phyloP scores from a whole-genome alignment of 2,329 filamentous ascomycete genomes.

The Sporothrix variecibatus region DNA sequence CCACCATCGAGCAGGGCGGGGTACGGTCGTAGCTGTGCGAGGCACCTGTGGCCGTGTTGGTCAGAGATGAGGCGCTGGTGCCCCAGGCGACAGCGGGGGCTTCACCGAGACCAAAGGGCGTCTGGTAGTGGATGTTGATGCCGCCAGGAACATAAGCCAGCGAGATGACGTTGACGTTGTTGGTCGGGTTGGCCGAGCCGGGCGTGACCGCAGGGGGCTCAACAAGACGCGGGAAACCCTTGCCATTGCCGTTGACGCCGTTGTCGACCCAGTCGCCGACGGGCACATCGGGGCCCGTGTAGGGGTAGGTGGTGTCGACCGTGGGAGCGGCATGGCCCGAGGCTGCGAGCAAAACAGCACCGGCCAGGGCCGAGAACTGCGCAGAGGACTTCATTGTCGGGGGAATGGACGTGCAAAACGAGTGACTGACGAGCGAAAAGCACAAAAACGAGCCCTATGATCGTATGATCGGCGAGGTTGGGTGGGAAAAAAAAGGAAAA shows the following conservation, averaged over 20 bases:
- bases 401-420: background rate
- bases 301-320: conserved; percentile 48
- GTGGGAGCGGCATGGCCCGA: conserved; percentile 12
- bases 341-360: conserved; percentile 21
- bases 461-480: conserved; percentile 8
- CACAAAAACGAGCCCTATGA: background rate
- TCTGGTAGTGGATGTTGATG: conserved; percentile 56
- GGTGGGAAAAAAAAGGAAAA: background rate
- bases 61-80: conserved; percentile 37
- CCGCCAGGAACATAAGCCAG: conserved; percentile 51
- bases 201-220: conserved; percentile 54
- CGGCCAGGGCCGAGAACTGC: conserved; percentile 13
- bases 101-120: conserved; percentile 53
- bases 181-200: conserved; percentile 44
- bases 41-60: conserved; percentile 41
- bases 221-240: conserved; percentile 52
- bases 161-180: conserved; percentile 56
- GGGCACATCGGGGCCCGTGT: conserved; percentile 51
- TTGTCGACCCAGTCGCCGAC: conserved; percentile 54
- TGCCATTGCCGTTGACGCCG: conserved; percentile 53
- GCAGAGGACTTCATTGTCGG: conserved; percentile 29
- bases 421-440: background rate
- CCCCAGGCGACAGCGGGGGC: conserved; percentile 50
- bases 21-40: conserved; percentile 52
- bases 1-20: conserved; percentile 49